Evolutionary conservation across 495 filamentous ascomycete species (phyloP).

Genomic region (Annulohypoxylon stygium): DNA sequence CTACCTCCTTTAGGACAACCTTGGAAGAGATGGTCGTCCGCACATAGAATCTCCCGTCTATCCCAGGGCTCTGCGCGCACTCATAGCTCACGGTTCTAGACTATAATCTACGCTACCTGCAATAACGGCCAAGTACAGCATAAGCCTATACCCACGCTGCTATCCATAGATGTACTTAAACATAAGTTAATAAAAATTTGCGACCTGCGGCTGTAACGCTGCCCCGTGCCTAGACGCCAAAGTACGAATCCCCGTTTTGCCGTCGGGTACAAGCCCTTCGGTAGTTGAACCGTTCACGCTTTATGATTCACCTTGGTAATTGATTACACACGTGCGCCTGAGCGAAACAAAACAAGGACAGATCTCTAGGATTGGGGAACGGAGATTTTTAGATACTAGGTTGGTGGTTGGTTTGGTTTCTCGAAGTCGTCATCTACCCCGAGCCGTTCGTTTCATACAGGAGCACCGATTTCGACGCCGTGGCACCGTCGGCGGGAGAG

Average conservation of each 20-base stretch:
- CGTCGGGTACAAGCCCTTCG: slow-evolving; percentile 39
- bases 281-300: slow-evolving; percentile 12
- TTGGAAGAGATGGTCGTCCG: background rate
- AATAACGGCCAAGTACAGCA: slow-evolving; percentile 5
- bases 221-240: slow-evolving; percentile 5
- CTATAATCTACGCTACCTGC: background rate
- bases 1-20: background rate
- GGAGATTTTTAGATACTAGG: too few relatives aligned
- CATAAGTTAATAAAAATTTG: slow-evolving; percentile 30
- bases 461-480: slow-evolving; percentile 3
- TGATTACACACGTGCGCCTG: background rate
- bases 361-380: background rate
- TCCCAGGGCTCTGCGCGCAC: background rate
- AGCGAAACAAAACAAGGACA: background rate
- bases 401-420: background rate
- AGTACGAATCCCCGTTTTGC: slow-evolving; percentile 21
- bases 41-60: background rate
- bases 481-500: background rate
- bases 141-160: background rate
- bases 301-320: background rate
- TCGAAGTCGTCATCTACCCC: background rate
- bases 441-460: slow-evolving; percentile 17
- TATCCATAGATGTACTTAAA: background rate
- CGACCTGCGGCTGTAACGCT: slow-evolving; percentile 39
- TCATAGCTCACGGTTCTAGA: background rate